These are phyloP conservation scores for Daldinia sp. DNA, from an alignment of 2,329 filamentous ascomycete species.

Conservation along the genomic window DNA sequence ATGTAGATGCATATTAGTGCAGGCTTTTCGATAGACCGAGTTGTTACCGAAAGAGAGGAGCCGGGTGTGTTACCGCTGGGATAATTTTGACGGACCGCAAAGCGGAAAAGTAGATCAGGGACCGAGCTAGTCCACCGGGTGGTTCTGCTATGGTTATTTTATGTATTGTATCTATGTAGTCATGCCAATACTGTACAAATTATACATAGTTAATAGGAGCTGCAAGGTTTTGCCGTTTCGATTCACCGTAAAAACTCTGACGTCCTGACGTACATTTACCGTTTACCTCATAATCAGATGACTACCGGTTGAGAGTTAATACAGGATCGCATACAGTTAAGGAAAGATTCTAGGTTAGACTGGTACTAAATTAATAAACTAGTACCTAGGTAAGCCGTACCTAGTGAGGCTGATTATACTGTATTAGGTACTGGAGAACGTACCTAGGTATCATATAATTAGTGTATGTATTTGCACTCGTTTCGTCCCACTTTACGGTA, in stretches of 20 bases:
- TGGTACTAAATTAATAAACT: too few relatives aligned
- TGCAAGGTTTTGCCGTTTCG: constrained; percentile 6
- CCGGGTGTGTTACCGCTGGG: neutral
- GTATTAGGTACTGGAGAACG: too few relatives aligned
- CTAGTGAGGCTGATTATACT: constrained; percentile 30
- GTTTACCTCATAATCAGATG: constrained; percentile 20
- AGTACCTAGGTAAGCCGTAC: constrained; percentile 18
- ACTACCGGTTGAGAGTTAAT: constrained; percentile 16
- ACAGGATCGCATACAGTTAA: constrained; percentile 10
- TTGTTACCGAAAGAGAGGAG: constrained; percentile 10
- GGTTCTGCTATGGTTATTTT: neutral
- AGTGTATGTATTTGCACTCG: too few relatives aligned
- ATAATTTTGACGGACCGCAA: neutral
- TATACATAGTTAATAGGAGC: too few relatives aligned
- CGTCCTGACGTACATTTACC: constrained; percentile 15
- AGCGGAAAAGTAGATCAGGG: constrained; percentile 5
- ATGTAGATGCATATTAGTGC: neutral
- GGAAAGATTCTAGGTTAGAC: neutral
- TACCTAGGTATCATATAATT: too few relatives aligned
- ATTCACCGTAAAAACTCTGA: constrained; percentile 30
- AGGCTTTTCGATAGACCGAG: constrained; percentile 6
- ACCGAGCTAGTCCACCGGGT: neutral
- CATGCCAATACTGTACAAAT: too few relatives aligned
- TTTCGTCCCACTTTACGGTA: too few relatives aligned
- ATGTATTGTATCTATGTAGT: neutral